Evolutionary conservation across 2,329 filamentous ascomycete genomes (phyloP).

Genomic region (Boeremia lycopersici): DNA sequence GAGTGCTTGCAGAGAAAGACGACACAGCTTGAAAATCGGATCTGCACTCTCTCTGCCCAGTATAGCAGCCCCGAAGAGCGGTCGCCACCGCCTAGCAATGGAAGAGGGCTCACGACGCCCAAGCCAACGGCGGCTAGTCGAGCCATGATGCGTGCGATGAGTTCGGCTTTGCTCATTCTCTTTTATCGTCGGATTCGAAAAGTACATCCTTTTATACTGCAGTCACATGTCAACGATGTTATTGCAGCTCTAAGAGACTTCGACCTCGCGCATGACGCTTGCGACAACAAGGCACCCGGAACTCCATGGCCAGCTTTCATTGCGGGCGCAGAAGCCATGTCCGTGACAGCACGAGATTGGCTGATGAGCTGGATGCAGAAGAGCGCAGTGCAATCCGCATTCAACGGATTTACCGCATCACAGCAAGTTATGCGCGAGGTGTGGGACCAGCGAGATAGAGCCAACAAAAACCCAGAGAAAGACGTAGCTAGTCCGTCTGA

Average conservation of each 20-base stretch:
- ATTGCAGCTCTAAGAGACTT: constrained; percentile 20
- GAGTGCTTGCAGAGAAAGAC: constrained; percentile 22
- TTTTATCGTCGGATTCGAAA: constrained; percentile 52
- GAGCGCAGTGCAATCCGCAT: constrained; percentile 13
- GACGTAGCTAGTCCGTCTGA: neutral
- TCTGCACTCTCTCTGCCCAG: constrained; percentile 22
- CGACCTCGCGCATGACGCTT: constrained; percentile 12
- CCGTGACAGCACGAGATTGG: constrained; percentile 15
- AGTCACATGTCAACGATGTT: constrained; percentile 42
- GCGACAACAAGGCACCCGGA: constrained; percentile 16
- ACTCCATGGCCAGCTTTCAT: constrained; percentile 28
- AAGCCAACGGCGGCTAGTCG: constrained; percentile 8
- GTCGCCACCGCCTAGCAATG: neutral
- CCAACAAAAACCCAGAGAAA: neutral
- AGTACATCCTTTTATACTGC: constrained; percentile 48
- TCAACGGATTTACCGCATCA: constrained; percentile 11
- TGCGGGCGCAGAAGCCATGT: constrained; percentile 24
- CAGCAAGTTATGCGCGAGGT: constrained; percentile 21
- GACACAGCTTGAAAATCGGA: constrained; percentile 20
- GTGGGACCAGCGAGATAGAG: constrained; percentile 17
- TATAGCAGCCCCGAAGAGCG: constrained; percentile 1
- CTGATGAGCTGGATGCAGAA: constrained; percentile 24
- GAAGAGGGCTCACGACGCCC: neutral
- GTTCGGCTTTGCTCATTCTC: constrained; percentile 49
- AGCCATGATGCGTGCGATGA: constrained; percentile 49